Evolutionary conservation across 768 basidiomycete genomes (phyloP).

Genomic region (Omphalotus guepiniiformis): DNA sequence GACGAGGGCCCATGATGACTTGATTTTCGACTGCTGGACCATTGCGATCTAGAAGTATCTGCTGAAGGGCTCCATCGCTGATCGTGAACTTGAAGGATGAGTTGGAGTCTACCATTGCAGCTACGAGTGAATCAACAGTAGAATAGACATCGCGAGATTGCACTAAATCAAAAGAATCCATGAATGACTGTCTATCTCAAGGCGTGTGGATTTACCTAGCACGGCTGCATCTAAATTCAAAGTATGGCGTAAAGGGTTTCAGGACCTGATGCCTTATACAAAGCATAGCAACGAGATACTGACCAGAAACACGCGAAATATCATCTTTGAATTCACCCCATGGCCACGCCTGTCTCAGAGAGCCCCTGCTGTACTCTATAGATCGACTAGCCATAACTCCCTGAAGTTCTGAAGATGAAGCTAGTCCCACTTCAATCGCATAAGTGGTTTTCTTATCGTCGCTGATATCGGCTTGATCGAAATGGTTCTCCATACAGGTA

Average conservation of each 20-base stretch:
- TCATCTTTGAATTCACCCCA: conserved; percentile 2
- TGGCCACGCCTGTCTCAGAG: neutral
- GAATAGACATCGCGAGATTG: neutral
- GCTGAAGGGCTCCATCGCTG: too few relatives aligned
- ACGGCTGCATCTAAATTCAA: neutral
- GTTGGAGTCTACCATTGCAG: neutral
- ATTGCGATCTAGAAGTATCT: neutral
- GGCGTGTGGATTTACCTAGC: neutral
- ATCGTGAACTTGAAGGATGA: neutral
- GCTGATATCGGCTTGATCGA: neutral
- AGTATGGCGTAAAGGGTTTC: neutral
- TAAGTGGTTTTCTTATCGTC: neutral
- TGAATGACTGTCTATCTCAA: neutral
- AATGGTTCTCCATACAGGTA: neutral
- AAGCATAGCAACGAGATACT: too few relatives aligned
- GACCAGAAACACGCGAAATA: neutral
- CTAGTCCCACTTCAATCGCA: neutral
- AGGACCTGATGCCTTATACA: neutral
- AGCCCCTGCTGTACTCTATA: neutral
- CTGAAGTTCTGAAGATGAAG: neutral
- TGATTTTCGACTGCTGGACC: neutral
- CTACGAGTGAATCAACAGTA: neutral
- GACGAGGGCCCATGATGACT: neutral
- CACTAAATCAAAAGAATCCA: neutral
- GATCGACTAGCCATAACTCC: neutral